Evolutionary conservation across 148 eudicot genomes (phyloP), one percentile per base, ranked within the genome.

Genomic region (Amaranthus cruentus): DNA sequence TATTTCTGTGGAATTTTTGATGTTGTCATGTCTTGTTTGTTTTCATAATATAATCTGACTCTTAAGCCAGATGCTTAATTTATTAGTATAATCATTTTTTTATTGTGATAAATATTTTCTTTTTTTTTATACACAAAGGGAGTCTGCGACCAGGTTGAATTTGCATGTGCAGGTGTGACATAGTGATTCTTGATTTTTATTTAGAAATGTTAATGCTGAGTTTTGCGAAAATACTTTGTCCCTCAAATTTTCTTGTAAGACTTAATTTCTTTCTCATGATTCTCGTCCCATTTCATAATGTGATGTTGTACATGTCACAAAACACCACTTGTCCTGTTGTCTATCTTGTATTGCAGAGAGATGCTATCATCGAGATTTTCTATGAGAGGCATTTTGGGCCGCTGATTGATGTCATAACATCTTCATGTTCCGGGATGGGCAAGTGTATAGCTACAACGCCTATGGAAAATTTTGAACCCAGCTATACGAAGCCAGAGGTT

Each of bases 381-480:
- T 92, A 92, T 56, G 97, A 96, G 86, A 92, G 84, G 89, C 96
- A 96, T 81, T 80, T 96, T 81, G 84, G 81, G 76, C 91, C 88
- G 79, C 79, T 96, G 79, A 83, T 96, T 85, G 96, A 90, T 80
- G 90, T 83, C 67, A 87, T 92, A 77, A 85, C 89, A 38, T 79
- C 85, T 47, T 92, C 97, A 47, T 92, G 97, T 80, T 82, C 88
- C 9, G 83, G 83, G 51, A 75, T 15, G 52, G 73, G 81, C 74
- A 72, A 62, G 74, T 74, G 11, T 73, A 72, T 55, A 74, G 73
- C 77, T 70, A 85, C 78, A 51, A 64, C 85, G 78, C 72, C 53
- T 52, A 75, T 59, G 62, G 87, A 86, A 70, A 82, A 65, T 73
- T 43, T 66, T 60, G 81, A 72, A 52, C 76, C 75, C 62, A 79